A percentile compares a stretch with the other conserved stretches of the same genome.
phyloP scores from a whole-genome alignment of 148 eudicot species.

The Polygonum maritimum region DNA sequence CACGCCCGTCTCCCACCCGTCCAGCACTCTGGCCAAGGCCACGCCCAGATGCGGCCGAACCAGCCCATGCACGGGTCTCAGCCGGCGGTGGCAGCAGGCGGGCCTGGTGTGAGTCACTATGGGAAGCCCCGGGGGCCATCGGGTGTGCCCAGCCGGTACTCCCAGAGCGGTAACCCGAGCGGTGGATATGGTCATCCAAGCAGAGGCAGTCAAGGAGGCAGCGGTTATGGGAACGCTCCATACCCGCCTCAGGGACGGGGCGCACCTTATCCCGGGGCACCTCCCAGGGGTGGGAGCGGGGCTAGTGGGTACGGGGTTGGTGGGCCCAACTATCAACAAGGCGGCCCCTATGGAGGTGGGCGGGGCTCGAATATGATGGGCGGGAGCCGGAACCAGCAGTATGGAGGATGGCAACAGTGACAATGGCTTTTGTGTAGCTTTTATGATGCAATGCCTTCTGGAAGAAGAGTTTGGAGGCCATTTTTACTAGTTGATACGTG shows the following conservation, averaged over 20 bases:
- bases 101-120: constrained; percentile 49
- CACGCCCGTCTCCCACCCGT: constrained; percentile 62
- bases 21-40: constrained; percentile 61
- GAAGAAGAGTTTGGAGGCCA: neutral
- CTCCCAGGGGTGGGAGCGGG: constrained; percentile 51
- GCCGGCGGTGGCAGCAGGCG: constrained; percentile 40
- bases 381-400: constrained; percentile 43
- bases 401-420: constrained; percentile 48
- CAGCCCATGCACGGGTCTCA: constrained; percentile 56
- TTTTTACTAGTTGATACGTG: neutral
- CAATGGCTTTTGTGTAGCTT: neutral
- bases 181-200: constrained; percentile 46
- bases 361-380: constrained; percentile 46
- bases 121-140: constrained; percentile 61
- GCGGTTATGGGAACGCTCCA: constrained; percentile 42
- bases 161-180: constrained; percentile 37
- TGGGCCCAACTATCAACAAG: constrained; percentile 35
- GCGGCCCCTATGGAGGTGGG: constrained; percentile 38
- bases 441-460: neutral
- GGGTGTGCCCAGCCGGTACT: constrained; percentile 58
- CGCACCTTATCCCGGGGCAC: constrained; percentile 37
- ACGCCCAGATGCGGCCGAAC: constrained; percentile 46
- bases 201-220: constrained; percentile 43
- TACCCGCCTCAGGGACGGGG: constrained; percentile 71
- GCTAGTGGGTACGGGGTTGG: constrained; percentile 44